Evolutionary conservation across 2,329 filamentous ascomycete species (phyloP), one percentile per base, ranked within the genome.

Genomic region (Colletotrichum tropicale): DNA sequence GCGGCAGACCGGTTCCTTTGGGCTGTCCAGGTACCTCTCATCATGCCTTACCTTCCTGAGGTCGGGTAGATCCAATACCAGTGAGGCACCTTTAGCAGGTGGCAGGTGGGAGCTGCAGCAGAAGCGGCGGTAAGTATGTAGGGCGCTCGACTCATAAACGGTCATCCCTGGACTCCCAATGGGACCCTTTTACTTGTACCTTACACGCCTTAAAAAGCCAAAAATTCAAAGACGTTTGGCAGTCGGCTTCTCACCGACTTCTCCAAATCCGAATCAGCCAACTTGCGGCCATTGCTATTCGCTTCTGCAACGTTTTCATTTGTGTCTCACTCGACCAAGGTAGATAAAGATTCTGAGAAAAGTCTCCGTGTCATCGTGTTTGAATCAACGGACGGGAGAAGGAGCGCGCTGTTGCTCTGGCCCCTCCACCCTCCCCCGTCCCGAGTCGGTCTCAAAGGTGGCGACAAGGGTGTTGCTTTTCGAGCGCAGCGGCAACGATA

Each of bases 391-490:
- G 38, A 30, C 32, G 38, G 8, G 12, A n/a, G 26, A 24, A 34
- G 62, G 32, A 62, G 30, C 36, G 28, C 70, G 65, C 67, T 56
- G 21, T 55, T 70, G 30, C 28, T 58, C 64, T 66, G 36, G 38
- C 38, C 38, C 38, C 38, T 48, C 38, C 38, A 48, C 38, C 18
- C 38, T 21, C 10, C 52, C 43, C 30, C 24, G 16, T 21, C 55
- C 73, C 71, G 66, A 64, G 69, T 72, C 56, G 56, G 56, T 56
- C 43, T 69, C 43, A 67, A 43, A 70, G 70, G 73, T 75, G 73
- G 73, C 73, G 69, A 75, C 73, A 75, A 62, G 73, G 73, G 73
- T 75, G 56, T 36, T 58, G 38, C 55, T 64, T 56, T 71, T 58
- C n/a, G 56, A 72, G 62, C 56, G 34, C 43, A 72, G 62, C 56